Conservation (phyloP, 1,284 basidiomycete genomes). For the Trichosporon sp. region DNA sequence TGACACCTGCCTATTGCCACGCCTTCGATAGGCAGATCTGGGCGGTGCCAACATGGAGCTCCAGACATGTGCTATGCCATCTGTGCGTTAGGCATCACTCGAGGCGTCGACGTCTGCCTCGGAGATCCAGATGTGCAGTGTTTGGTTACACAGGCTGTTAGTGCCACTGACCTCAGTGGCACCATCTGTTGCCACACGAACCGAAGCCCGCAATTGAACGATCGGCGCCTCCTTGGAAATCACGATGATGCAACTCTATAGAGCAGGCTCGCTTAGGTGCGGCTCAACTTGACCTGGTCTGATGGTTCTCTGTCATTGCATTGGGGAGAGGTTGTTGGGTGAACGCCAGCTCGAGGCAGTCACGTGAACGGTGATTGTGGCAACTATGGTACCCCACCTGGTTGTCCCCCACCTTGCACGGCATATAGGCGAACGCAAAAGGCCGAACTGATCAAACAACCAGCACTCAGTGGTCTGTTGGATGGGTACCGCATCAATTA, state of each 20-base stretch:
- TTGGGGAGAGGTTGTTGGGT: too few relatives aligned
- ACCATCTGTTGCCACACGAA: neutral
- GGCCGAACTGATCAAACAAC: constrained; percentile 3
- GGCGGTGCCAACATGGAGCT: neutral
- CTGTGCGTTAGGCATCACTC: neutral
- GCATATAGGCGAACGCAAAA: neutral
- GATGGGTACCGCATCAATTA: neutral
- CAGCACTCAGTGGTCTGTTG: neutral
- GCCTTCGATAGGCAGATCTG: neutral
- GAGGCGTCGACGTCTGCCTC: neutral
- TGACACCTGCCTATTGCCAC: neutral
- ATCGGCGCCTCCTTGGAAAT: neutral
- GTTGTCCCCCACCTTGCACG: neutral
- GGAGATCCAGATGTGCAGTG: neutral
- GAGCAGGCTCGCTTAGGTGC: neutral
- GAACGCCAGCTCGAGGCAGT: neutral
- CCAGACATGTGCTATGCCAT: neutral
- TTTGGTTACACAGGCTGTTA: neutral
- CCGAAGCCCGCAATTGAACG: neutral
- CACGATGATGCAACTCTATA: neutral
- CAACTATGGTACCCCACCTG: neutral
- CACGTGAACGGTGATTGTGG: neutral
- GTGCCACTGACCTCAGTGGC: neutral
- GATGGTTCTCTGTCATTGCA: too few relatives aligned
- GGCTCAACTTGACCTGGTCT: too few relatives aligned